Evolutionary conservation across 2,329 filamentous ascomycete species (phyloP).

Genomic region (Aspergillus jensenii): DNA sequence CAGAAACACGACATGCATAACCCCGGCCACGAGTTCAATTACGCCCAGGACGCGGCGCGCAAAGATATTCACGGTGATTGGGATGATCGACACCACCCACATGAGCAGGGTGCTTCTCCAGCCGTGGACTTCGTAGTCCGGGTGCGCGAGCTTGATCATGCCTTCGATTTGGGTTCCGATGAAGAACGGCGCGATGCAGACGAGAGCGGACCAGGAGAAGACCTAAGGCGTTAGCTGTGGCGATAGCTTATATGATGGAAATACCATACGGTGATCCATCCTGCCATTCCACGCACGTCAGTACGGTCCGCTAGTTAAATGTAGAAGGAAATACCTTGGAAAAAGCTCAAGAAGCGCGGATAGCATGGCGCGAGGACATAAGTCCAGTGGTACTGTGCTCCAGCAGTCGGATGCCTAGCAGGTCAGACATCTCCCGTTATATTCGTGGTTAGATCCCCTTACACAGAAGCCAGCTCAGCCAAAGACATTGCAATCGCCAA

Average conservation of each 20-base stretch:
- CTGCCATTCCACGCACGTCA: not conserved
- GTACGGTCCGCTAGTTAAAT: no score
- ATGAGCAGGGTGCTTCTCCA: constrained; percentile 50
- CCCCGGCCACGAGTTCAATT: constrained; percentile 12
- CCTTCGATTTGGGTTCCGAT: constrained; percentile 36
- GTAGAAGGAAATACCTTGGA: constrained; percentile 9
- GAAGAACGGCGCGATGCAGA: constrained; percentile 25
- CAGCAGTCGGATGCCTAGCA: constrained; percentile 17
- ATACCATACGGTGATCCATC: constrained; percentile 19
- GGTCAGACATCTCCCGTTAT: no score
- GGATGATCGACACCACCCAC: constrained; percentile 48
- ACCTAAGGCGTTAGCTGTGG: not conserved
- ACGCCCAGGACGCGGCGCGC: constrained; percentile 15
- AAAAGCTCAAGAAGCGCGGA: constrained; percentile 23
- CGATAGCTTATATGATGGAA: no score
- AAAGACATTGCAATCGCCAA: constrained; percentile 38
- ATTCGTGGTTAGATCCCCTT: no score
- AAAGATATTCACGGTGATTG: constrained; percentile 55
- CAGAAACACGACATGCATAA: constrained; percentile 25
- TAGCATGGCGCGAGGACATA: constrained; percentile 27
- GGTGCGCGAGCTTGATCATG: constrained; percentile 30
- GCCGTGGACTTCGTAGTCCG: constrained; percentile 22
- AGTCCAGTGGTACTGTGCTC: constrained; percentile 39
- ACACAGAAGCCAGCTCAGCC: constrained; percentile 39
- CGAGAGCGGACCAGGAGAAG: constrained; percentile 29